Base-by-base conservation (phyloP, 106 monocot species). In the Posidonia australis region DNA sequence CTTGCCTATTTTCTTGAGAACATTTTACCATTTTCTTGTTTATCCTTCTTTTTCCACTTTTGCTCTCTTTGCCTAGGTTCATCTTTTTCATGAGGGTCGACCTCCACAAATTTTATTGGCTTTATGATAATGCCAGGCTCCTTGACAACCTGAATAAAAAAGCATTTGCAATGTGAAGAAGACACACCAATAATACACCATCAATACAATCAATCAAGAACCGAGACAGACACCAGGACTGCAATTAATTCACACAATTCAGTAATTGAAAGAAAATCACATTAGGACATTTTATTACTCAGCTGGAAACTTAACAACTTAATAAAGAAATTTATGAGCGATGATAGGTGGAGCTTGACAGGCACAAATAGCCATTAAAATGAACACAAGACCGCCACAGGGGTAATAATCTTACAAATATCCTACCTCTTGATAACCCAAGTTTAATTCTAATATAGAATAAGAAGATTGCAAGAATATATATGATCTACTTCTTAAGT, bases 91-190 rank as follows among this genome's bases (percentile, higher is more conserved):
- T 45, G 13, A 28, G 55, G 55, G 42, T 66, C 47, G 0, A 74
- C 66, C 16, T 74, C 66, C 66, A 66, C 66, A 41, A 58, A 74
- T 42, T 66, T 45, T 29, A 74, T 74, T 16, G 73, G 73, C 58
- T 74, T 66, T 48, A 74, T 60, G 14, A 66, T 59, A 28, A 66
- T 59, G 23, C 73, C 73, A 22, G 66, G 24, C 36, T 74, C 65
- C 28, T 74, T 74, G 17, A 66, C 48, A 65, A 74, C 73, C 73
- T 74, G 59, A 18, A 56, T 30, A n/a, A 24, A 55, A 55, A 36
- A 36, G 36, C 2, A 36, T 4, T 36, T 7, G 7, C 36, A 36
- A 36, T 4, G 36, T 36, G 36, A n/a, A 36, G 36, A 36, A 36
- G 36, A 36, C 2, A 36, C 36, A 36, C 10, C 25, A 25, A n/a